phyloP scores from a whole-genome alignment of 148 eudicot species.

The Agrostemma githago region DNA sequence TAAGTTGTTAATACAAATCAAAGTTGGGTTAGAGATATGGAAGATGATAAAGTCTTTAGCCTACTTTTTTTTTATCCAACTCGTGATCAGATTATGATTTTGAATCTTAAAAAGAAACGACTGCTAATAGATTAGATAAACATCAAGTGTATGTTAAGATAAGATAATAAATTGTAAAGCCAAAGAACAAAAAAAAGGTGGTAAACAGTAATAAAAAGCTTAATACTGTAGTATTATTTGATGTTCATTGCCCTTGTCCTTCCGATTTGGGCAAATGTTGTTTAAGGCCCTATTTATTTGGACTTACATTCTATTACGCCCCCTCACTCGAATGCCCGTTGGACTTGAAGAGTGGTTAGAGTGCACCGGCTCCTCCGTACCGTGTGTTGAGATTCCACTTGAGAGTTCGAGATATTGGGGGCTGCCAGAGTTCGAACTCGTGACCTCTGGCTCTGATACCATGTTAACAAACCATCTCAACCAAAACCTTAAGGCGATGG shows the following conservation, averaged over 20 bases:
- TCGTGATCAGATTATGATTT: background rate
- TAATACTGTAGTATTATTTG: background rate
- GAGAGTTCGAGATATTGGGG: no score
- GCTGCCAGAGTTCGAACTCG: no score
- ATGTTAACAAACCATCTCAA: no score
- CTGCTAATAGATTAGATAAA: background rate
- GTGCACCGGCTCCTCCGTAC: no score
- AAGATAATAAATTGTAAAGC: background rate
- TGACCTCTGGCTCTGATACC: no score
- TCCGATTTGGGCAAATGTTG: background rate
- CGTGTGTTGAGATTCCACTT: no score
- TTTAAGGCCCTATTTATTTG: no score
- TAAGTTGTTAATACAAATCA: no score
- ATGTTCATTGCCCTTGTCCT: background rate
- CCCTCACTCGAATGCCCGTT: no score
- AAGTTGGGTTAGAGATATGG: slow-evolving; percentile 1
- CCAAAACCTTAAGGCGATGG: no score
- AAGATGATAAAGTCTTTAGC: background rate
- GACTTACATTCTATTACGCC: no score
- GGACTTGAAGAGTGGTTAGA: no score
- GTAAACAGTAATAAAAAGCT: background rate
- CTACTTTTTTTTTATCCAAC: background rate
- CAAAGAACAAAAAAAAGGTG: background rate
- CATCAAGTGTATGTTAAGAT: background rate
- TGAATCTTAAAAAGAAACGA: background rate